These are phyloP conservation scores for Malassezia psittaci DNA, from an alignment of 1,284 basidiomycete species.

Conservation along the genomic window DNA sequence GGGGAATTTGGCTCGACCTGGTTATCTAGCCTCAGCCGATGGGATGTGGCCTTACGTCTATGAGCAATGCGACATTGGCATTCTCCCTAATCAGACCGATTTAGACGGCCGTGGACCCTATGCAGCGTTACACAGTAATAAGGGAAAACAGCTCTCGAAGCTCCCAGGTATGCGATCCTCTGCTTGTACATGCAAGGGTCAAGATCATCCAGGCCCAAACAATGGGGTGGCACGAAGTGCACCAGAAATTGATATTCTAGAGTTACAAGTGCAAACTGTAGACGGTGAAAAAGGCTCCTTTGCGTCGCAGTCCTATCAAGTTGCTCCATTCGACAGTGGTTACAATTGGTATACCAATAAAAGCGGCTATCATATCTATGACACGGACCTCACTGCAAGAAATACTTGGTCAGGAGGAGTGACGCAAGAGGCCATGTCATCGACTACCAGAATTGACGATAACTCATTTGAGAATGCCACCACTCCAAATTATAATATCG, in stretches of 20 bases:
- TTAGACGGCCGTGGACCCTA: constrained; percentile 29
- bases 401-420: constrained; percentile 41
- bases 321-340: constrained; percentile 42
- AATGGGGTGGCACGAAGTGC: constrained; percentile 37
- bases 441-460: constrained; percentile 31
- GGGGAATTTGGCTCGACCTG: constrained; percentile 43
- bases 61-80: constrained; percentile 45
- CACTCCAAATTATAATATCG: constrained; percentile 20
- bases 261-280: constrained; percentile 50
- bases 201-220: constrained; percentile 41
- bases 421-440: constrained; percentile 47
- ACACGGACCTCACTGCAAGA: constrained; percentile 21
- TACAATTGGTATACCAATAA: constrained; percentile 32
- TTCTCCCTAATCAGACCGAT: constrained; percentile 35
- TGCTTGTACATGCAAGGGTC: constrained; percentile 35
- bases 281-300: constrained; percentile 19
- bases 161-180: constrained; percentile 41
- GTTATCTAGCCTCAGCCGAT: constrained; percentile 43
- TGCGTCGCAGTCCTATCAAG: constrained; percentile 45
- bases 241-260: constrained; percentile 47
- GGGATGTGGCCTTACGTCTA: constrained; percentile 49
- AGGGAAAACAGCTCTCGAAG: constrained; percentile 22
- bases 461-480: constrained; percentile 26
- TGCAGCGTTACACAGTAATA: constrained; percentile 33
- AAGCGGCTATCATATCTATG: constrained; percentile 25